These are phyloP conservation scores for Quercus phellos DNA, from an alignment of 331 rosid genomes.

Conservation along the genomic window DNA sequence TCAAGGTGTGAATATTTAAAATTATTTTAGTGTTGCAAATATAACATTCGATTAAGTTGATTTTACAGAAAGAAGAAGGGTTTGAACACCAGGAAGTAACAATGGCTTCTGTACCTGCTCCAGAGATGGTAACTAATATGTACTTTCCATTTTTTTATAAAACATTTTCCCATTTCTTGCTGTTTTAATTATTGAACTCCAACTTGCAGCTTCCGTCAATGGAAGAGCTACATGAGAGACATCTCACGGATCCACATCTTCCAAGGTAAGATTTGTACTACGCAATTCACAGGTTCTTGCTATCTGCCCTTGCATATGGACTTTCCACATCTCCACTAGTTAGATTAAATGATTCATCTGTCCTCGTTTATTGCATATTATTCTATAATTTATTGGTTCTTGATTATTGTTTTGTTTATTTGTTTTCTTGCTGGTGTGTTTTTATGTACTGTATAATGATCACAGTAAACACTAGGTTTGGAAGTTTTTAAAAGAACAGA, in stretches of 20 bases:
- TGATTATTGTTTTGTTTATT: too few species aligned
- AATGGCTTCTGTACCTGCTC: conserved; percentile 71
- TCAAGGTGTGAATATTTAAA: too few species aligned
- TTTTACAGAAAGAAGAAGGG: conserved; percentile 61
- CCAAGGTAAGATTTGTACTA: conserved; percentile 53
- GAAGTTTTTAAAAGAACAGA: not conserved
- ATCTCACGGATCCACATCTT: conserved; percentile 70
- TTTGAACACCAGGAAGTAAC: conserved; percentile 67
- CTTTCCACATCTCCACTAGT: not conserved
- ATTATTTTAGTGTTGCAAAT: not conserved
- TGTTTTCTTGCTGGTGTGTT: too few species aligned
- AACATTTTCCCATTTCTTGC: not conserved
- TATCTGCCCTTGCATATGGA: not conserved
- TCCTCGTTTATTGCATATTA: not conserved
- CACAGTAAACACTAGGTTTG: not conserved
- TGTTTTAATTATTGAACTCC: conserved; percentile 2
- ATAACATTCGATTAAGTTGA: conserved; percentile 22
- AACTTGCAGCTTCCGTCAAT: conserved; percentile 65
- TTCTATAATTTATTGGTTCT: not conserved
- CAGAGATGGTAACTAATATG: conserved; percentile 59
- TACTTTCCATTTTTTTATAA: conserved; percentile 8
- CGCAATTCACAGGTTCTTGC: not conserved
- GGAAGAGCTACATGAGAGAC: conserved; percentile 81
- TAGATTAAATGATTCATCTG: not conserved
- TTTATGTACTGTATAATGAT: too few species aligned